Base-by-base conservation (phyloP, 2,329 filamentous ascomycete genomes). In the Apiospora hydei region DNA sequence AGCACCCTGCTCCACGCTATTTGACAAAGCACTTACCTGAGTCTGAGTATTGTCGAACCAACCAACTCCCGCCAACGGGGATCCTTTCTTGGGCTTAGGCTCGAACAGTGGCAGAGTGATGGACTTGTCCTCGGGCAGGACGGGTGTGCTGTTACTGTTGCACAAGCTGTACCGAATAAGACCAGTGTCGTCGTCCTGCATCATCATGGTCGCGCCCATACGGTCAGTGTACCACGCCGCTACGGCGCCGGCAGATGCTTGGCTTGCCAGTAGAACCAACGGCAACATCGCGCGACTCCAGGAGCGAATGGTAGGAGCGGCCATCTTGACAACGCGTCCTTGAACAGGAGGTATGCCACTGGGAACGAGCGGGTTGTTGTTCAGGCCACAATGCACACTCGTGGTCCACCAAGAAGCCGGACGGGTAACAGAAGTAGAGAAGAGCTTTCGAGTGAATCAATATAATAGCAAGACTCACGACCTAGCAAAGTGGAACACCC, bases 161-260 rank as follows among this genome's bases (percentile, higher is more conserved):
- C 80, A 81, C 57, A 77, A 77, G 72, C 80, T 84, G 75, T 84
- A 81, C 46, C 77, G 78, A 69, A 84, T 79, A 16, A 73, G 73
- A 21, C 78, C 79, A 1, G 80, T 81, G n/a, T 78, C 78, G 38
- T 77, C 75, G 75, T 84, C 82, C 72, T 82, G 81, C 67, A 82
- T 72, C 44, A 84, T 74, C 24, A 84, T 69, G 53, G 81, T 80
- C 16, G 81, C 79, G 1, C 78, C 82, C 53, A 78, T 73, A 3
- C 74, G 74, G 49, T 78, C 78, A 1, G 76, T 82, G 77, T 76
- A 82, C 82, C 83, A 84, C 1, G 81, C 81, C 6, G 81, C 77
- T 8, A 84, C 79, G 16, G 76, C 72, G 38, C 77, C 79, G 41
- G 74, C 74, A 16, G 73, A 75, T 11, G 73, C 77, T 26, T 74